Conservation (phyloP, 2,329 filamentous ascomycete species). For the Penicillium sp. region DNA sequence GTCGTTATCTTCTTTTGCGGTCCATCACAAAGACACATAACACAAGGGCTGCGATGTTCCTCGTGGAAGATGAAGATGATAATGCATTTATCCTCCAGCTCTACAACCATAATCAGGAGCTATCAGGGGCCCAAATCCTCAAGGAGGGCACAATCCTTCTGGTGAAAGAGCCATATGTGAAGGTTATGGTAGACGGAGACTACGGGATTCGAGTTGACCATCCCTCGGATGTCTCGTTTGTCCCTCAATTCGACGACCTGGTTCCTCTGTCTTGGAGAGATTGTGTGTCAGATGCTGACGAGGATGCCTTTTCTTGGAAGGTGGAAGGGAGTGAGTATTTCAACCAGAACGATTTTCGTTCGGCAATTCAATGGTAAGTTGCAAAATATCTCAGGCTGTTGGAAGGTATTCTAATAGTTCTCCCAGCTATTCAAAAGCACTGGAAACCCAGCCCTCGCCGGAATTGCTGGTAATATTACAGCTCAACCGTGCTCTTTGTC, state of each 20-base stretch:
- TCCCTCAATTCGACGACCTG: conserved; percentile 38
- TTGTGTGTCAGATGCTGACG: too few species aligned
- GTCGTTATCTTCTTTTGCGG: conserved; percentile 36
- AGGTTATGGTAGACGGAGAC: conserved; percentile 37
- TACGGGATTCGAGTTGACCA: conserved; percentile 57
- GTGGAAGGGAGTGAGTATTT: conserved; percentile 37
- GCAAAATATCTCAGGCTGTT: not conserved
- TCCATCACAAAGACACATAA: conserved; percentile 30
- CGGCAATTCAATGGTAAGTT: conserved; percentile 31
- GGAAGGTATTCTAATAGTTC: conserved; percentile 2
- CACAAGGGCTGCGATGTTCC: conserved; percentile 35
- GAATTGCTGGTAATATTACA: conserved; percentile 37
- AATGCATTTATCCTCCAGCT: conserved; percentile 42
- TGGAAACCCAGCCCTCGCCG: conserved; percentile 33
- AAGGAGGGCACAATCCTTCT: conserved; percentile 39
- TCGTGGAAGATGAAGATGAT: conserved; percentile 45
- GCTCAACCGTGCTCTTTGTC: conserved; percentile 41
- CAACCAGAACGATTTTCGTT: conserved; percentile 10
- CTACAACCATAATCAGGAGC: conserved; percentile 43
- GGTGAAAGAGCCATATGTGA: conserved; percentile 59
- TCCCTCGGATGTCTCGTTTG: conserved; percentile 49
- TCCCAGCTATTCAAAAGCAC: conserved; percentile 41
- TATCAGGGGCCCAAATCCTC: conserved; percentile 39
- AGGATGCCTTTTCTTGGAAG: conserved; percentile 13
- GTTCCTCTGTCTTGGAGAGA: conserved; percentile 44